phyloP scores from a whole-genome alignment of 2,329 filamentous ascomycete species.

The Diaporthe destruens region DNA sequence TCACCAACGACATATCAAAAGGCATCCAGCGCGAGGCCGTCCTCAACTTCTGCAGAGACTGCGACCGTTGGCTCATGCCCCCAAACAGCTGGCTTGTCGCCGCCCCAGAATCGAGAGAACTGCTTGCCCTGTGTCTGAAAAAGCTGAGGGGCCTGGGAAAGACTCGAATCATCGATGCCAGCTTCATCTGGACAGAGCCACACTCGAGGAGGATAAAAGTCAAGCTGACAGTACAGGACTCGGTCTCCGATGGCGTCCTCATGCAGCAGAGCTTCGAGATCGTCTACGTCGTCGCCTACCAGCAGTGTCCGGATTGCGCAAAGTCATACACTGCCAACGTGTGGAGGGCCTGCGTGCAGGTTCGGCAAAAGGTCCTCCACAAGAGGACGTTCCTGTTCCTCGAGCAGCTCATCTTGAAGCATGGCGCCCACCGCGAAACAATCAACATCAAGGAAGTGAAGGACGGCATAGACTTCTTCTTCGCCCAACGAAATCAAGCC shows the following conservation, averaged over 20 bases:
- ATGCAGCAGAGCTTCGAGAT: constrained; percentile 97
- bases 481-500: constrained; percentile 87
- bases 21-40: constrained; percentile 92
- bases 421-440: constrained; percentile 89
- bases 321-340: constrained; percentile 98
- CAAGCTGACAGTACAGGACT: constrained; percentile 91
- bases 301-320: constrained; percentile 94
- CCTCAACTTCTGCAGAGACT: constrained; percentile 92
- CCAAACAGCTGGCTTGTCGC: constrained; percentile 90
- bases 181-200: constrained; percentile 98
- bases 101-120: constrained; percentile 87
- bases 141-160: constrained; percentile 89
- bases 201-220: constrained; percentile 93
- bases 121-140: constrained; percentile 90
- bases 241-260: constrained; percentile 71
- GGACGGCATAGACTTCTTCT: constrained; percentile 95
- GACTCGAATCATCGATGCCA: constrained; percentile 94
- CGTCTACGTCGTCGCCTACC: constrained; percentile 87
- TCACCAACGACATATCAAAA: constrained; percentile 91
- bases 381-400: constrained; percentile 82
- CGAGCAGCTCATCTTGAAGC: constrained; percentile 96
- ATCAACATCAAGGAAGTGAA: constrained; percentile 99
- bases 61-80: constrained; percentile 92
- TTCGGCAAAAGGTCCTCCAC: constrained; percentile 96
- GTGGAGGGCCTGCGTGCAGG: constrained; percentile 93